Base-by-base conservation (phyloP, 495 filamentous ascomycete species). In the Aspergillus cavernicola region DNA sequence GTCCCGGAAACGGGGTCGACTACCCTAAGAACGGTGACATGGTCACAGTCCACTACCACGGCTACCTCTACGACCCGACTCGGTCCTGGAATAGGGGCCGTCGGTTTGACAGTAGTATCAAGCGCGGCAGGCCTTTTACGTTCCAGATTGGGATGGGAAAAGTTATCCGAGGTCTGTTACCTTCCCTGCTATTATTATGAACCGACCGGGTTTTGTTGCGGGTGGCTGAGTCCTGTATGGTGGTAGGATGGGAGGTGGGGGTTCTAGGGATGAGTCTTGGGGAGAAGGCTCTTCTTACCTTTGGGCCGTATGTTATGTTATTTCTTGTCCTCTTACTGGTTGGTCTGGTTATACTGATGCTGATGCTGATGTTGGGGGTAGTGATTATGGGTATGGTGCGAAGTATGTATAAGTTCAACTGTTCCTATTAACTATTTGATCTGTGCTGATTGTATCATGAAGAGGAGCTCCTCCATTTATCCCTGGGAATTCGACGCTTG, bases 31-130 rank as follows among this genome's bases (percentile, higher is more conserved):
- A 60, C 6, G 85, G 86, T 31, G 81, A 90, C 61, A 76, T 58
- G 15, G 85, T 91, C 53, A 82, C 76, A 45, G 88, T 91, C 50
- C 82, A 84, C 61, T 91, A 89, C 66, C 89, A 85, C 18, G 87
- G 87, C 50, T 89, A 79, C 67, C 74, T 90, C 24, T 86, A 86
- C 69, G 85, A 88, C 58, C 63, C 71, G 38, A 65, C 62, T 29
- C 69, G 78, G 62, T 53, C 62, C 1, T 59, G 62, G 52, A 67
- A 71, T 12, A 39, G 70, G 51, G 77, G 75, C 23, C 68, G 67
- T 50, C 68, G 75, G 75, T 63, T 63, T 28, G 60, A 63, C 29
- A 63, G 60, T 12, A 63, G 60, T 22, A 63, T 63, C 42, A 63
- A 59, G 35, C 45, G 60, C 0, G 60, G 56, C 11, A 33, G 35